Percentiles rank a stretch among this genome's conserved stretches.
These are phyloP conservation scores for Raphanus raphanistrum DNA, from an alignment of 345 rosid genomes.

Conservation along the genomic window DNA sequence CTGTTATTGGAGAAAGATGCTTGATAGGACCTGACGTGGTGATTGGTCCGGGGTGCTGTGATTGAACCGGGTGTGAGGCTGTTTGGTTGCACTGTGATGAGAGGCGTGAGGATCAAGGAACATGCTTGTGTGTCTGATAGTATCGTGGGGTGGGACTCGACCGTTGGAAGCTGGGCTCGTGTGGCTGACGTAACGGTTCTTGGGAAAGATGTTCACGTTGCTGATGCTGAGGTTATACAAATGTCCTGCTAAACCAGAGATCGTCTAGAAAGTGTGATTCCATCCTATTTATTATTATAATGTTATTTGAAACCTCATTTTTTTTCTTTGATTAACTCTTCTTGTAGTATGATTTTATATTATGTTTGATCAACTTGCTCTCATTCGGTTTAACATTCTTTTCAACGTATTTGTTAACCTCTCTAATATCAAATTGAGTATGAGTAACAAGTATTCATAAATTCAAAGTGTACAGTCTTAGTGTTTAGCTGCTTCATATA, in stretches of 20 bases:
- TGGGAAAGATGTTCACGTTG: conserved; percentile 79
- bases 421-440: background rate
- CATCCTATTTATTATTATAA: too few species aligned
- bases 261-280: background rate
- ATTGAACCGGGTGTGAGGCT: conserved; percentile 83
- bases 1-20: conserved; percentile 75
- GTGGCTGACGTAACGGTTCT: conserved; percentile 86
- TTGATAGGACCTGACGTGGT: conserved; percentile 93
- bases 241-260: background rate
- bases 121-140: conserved; percentile 85
- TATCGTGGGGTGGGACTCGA: conserved; percentile 91
- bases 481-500: too few species aligned
- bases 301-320: background rate
- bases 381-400: background rate
- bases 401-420: too few species aligned
- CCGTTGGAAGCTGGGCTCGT: conserved; percentile 86
- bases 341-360: too few species aligned
- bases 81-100: conserved; percentile 84
- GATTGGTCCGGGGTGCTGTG: conserved; percentile 79
- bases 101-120: conserved; percentile 77
- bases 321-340: too few species aligned
- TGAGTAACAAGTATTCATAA: background rate
- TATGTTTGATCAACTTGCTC: background rate
- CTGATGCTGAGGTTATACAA: conserved; percentile 45
- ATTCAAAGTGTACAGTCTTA: background rate